Evolutionary conservation across 2,329 filamentous ascomycete species (phyloP).

Genomic region (Aspergillus clavatus): DNA sequence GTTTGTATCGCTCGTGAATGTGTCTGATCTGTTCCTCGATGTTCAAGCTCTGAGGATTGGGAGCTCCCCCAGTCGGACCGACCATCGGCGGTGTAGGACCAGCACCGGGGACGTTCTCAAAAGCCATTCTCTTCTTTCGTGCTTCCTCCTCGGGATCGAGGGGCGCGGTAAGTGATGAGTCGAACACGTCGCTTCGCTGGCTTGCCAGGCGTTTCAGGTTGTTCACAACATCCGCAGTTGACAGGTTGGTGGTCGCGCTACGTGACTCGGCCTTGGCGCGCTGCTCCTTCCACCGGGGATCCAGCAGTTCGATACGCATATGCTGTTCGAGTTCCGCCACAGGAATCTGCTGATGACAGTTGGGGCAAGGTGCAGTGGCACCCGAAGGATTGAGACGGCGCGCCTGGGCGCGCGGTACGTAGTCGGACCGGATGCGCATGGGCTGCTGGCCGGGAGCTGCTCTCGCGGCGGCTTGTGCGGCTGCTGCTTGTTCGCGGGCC

Average conservation of each 20-base stretch:
- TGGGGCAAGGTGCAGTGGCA: conserved; percentile 69
- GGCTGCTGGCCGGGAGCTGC: conserved; percentile 53
- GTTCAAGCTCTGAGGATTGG: conserved; percentile 52
- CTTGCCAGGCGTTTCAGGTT: conserved; percentile 94
- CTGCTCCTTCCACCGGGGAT: conserved; percentile 94
- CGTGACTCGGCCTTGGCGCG: conserved; percentile 82
- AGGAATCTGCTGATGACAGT: conserved; percentile 86
- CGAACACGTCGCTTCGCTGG: conserved; percentile 82
- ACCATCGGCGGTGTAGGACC: conserved; percentile 25
- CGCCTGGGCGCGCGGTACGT: conserved; percentile 77
- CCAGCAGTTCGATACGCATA: conserved; percentile 89
- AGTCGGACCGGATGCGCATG: conserved; percentile 91
- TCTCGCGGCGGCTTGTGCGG: conserved; percentile 72
- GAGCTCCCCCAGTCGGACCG: conserved; percentile 26
- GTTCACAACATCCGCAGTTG: conserved; percentile 80
- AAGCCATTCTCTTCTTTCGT: conserved; percentile 69
- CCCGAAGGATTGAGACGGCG: conserved; percentile 64
- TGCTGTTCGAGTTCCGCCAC: conserved; percentile 84
- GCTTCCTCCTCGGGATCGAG: conserved; percentile 69
- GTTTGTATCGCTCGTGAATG: conserved; percentile 55
- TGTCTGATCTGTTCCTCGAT: conserved; percentile 80
- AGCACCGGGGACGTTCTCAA: conserved; percentile 24
- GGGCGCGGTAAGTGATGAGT: conserved; percentile 51
- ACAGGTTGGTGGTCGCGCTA: conserved; percentile 78
- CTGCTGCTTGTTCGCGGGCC: conserved; percentile 61